A percentile compares a stretch with the other conserved stretches of the same genome.
Evolutionary conservation across 768 basidiomycete genomes (phyloP).

Genomic region (Leccinum arenicola): DNA sequence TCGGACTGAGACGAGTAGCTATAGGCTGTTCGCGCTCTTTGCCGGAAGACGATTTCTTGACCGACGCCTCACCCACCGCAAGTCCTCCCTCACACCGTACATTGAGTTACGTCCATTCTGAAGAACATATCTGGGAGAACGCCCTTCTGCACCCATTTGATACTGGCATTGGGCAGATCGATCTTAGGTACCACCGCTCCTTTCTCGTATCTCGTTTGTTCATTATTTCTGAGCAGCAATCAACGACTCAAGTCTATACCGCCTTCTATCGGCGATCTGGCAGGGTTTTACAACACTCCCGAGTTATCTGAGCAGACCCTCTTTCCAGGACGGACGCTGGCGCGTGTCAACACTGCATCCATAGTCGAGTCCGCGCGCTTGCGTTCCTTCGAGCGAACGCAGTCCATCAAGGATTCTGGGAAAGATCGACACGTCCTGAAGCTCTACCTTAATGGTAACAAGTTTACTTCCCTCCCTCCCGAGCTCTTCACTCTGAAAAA

Average conservation of each 20-base stretch:
- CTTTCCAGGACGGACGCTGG: constrained; percentile 25
- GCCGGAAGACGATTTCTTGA: constrained; percentile 27
- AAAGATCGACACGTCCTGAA: constrained; percentile 50
- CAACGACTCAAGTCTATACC: constrained; percentile 49
- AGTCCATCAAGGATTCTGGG: constrained; percentile 31
- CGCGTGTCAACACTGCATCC: constrained; percentile 38
- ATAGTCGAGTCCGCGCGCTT: constrained; percentile 17
- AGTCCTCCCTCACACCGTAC: constrained; percentile 13
- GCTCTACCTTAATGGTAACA: constrained; percentile 55
- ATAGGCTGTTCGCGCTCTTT: constrained; percentile 16
- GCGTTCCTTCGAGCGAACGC: constrained; percentile 26
- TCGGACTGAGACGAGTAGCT: constrained; percentile 14
- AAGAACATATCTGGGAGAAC: constrained; percentile 46
- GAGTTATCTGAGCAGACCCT: constrained; percentile 32
- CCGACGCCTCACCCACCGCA: constrained; percentile 7
- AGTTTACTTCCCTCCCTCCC: constrained; percentile 50
- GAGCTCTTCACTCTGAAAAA: constrained; percentile 56
- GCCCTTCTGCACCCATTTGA: constrained; percentile 45
- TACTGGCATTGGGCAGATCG: constrained; percentile 46
- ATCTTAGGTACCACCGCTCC: constrained; percentile 47
- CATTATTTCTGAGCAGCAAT: constrained; percentile 29
- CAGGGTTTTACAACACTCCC: constrained; percentile 43
- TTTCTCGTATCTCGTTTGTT: constrained; percentile 7
- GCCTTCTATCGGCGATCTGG: constrained; percentile 42
- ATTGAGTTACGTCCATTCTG: constrained; percentile 25